Base-by-base conservation (phyloP, 441 rosid genomes). In the Codiaeum variegatum region DNA sequence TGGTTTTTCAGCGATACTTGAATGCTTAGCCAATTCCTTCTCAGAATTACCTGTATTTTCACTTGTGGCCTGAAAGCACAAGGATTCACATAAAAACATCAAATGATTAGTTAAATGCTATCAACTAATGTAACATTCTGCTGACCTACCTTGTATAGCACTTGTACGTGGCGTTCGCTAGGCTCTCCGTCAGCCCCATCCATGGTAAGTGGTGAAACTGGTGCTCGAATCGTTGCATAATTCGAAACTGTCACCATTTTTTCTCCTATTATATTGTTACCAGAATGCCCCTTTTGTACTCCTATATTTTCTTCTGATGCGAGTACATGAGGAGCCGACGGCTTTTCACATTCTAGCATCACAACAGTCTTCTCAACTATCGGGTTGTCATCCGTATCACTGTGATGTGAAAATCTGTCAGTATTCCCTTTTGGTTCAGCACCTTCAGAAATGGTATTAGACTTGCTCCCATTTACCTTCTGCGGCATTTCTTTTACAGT, bases 301-400 rank as follows among this genome's bases (percentile, higher is more conserved):
- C 69, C 79, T 54, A 69, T 74, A 71, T 79, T 80, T 72, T 78
- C 81, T 73, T 77, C 85, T 38, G 81, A 75, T 69, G 74, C 75
- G 23, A 79, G 83, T 65, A 73, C 36, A 44, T 71, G 15, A 67
- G 86, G 77, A 83, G 75, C 1, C 2, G 79, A 61, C 12, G 88
- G 86, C 79, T 85, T 90, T 82, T 91, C 92, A 72, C 74, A 56
- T 81, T 91, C 91, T 56, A 86, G 90, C 80, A 87, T 82, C 79
- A 93, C 89, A 66, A 95, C 91, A 61, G 84, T 84, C 82, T 95
- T 93, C 78, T 95, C 97, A 73, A 95, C 67, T 71, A 88, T 86
- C 23, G 84, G 83, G 76, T 83, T 81, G 73, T 90, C 95, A 81
- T 91, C 90, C 55, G 68, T 85, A 69, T 85, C 89, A 73, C 71